A percentile compares a stretch with the other conserved stretches of the same genome.
Conservation (phyloP, 352 stramenopile species). For the Globisporangium viniferum region DNA sequence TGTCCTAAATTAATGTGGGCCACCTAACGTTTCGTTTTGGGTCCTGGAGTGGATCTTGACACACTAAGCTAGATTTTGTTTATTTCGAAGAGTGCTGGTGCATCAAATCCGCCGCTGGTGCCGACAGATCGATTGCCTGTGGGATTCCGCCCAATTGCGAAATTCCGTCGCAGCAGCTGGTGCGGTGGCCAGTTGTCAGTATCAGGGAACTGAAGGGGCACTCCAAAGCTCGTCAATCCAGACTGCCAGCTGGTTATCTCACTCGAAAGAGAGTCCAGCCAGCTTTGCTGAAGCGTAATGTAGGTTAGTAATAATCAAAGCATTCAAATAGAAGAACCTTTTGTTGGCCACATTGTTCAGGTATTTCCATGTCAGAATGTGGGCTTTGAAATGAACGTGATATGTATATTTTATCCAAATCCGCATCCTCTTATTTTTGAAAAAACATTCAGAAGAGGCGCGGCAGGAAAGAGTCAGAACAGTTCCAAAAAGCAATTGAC, state of each 20-base stretch:
- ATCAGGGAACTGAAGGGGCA: background rate
- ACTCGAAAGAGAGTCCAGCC: background rate
- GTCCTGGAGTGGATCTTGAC: background rate
- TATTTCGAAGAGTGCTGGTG: background rate
- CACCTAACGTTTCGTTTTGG: background rate
- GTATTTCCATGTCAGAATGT: too few species aligned
- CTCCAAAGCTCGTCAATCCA: background rate
- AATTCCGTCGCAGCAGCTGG: background rate
- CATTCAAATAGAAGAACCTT: too few species aligned
- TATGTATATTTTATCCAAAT: too few species aligned
- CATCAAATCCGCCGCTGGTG: background rate
- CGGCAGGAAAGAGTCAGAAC: conserved; percentile 2
- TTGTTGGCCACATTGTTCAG: too few species aligned
- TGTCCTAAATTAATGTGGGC: background rate
- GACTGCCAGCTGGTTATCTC: background rate
- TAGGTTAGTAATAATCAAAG: background rate
- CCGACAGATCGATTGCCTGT: background rate
- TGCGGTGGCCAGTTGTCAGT: background rate
- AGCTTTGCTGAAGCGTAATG: background rate
- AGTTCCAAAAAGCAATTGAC: background rate
- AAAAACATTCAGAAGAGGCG: conserved; percentile 2
- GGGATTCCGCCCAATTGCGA: background rate
- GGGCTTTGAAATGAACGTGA: too few species aligned
- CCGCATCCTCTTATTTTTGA: background rate
- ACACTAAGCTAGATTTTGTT: background rate